Evolutionary conservation across 1,139 yeast genomes (phyloP).

Genomic region (Taiozyma onychis): DNA sequence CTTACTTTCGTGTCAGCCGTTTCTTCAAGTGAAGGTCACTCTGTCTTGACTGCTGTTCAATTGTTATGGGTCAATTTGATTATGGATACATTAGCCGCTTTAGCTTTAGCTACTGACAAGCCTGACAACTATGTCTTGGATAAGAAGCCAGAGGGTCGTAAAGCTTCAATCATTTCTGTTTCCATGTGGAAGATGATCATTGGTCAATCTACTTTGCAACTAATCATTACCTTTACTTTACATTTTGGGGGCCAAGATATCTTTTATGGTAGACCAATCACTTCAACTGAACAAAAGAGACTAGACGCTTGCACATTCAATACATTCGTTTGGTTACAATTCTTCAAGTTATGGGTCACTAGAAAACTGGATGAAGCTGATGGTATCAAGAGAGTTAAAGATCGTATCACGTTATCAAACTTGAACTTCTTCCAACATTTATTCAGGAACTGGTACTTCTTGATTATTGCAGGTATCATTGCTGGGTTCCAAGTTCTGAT

Average conservation of each 20-base stretch:
- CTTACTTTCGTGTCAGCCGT: slow-evolving; percentile 93
- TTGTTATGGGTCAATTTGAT: slow-evolving; percentile 94
- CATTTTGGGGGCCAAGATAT: slow-evolving; percentile 72
- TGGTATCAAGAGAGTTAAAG: slow-evolving; percentile 50
- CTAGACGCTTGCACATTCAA: slow-evolving; percentile 86
- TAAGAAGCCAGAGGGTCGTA: slow-evolving; percentile 80
- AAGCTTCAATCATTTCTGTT: slow-evolving; percentile 72
- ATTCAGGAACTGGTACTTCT: slow-evolving; percentile 75
- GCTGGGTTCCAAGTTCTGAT: slow-evolving; percentile 81
- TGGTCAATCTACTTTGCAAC: slow-evolving; percentile 78
- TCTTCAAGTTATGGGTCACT: slow-evolving; percentile 87
- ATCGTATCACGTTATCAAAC: slow-evolving; percentile 53
- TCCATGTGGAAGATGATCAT: slow-evolving; percentile 99
- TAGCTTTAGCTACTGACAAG: slow-evolving; percentile 93
- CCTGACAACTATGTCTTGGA: slow-evolving; percentile 79
- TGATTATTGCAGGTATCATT: slow-evolving; percentile 64
- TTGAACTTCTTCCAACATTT: slow-evolving; percentile 81
- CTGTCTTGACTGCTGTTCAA: slow-evolving; percentile 96
- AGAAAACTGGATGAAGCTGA: slow-evolving; percentile 90
- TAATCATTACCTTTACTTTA: slow-evolving; percentile 68
- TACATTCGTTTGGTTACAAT: slow-evolving; percentile 96
- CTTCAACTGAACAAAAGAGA: slow-evolving; percentile 48
- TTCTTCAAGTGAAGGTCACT: slow-evolving; percentile 66
- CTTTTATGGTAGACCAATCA: slow-evolving; percentile 40
- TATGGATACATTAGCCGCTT: slow-evolving; percentile 97